A percentile compares a stretch with the other conserved stretches of the same genome.
phyloP scores from a whole-genome alignment of 768 basidiomycete species.

The Podaxis mareebaensis region DNA sequence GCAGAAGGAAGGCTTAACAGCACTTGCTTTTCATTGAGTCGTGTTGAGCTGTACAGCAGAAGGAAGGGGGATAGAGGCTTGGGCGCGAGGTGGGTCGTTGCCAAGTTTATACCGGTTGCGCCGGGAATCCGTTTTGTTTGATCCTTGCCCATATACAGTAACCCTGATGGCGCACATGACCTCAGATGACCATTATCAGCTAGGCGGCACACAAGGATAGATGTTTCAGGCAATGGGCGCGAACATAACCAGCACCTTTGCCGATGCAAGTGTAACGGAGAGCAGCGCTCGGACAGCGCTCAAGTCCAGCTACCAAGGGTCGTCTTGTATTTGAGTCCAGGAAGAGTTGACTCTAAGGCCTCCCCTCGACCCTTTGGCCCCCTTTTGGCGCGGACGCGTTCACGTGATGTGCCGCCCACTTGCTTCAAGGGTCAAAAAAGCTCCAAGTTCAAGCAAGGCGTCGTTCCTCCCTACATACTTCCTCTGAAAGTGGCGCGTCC shows the following conservation, averaged over 20 bases:
- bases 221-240: conserved; percentile 14
- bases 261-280: not conserved
- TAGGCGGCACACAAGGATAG: not conserved
- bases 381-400: not conserved
- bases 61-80: conserved; percentile 24
- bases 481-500: not conserved
- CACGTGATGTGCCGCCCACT: conserved; percentile 5
- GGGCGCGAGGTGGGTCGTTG: conserved; percentile 33
- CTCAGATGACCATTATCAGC: conserved; percentile 12
- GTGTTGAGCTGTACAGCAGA: conserved; percentile 19
- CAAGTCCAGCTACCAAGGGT: not conserved
- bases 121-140: conserved; percentile 33
- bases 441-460: not conserved
- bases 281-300: conserved; percentile 9
- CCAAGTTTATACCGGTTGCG: conserved; percentile 38
- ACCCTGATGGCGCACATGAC: conserved; percentile 20
- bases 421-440: not conserved
- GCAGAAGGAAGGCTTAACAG: conserved; percentile 11
- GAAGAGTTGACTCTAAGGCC: not conserved
- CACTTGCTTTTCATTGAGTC: not conserved
- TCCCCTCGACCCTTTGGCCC: not conserved
- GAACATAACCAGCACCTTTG: not conserved
- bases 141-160: conserved; percentile 11
- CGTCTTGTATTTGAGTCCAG: not conserved
- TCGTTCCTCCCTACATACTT: not conserved